Base-by-base conservation (phyloP, 1,139 yeast species). In the Saccharomyces hybrid region DNA sequence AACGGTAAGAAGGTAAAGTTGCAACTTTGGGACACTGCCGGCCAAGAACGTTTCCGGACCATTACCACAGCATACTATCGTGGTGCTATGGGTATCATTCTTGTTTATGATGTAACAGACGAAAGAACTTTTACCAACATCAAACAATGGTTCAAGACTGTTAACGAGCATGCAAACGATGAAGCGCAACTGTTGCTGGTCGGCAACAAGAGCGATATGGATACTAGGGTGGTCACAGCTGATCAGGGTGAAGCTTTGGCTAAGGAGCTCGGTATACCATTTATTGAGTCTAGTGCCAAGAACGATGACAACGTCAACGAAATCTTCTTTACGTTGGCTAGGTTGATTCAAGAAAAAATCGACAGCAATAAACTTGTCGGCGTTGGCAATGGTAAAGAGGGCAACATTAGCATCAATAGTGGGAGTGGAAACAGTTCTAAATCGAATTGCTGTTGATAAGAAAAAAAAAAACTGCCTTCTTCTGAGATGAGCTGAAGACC, bases 21-120 rank as follows among this genome's bases (percentile, higher is more conserved):
- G 68, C 99, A 93, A 73, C 90, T 93, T 47, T 93, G 99, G 99
- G 99, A 93, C 72, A 93, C 99, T 44, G 99, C 99, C 5, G 99
- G 99, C 28, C 99, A 93, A 75, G 99, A 93, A 73, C 81, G 99
- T 66, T 93, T 93, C 79, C 84, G 97, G 77, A 93, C 99, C 54
- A 93, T 93, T 73, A 93, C 99, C 51, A 90, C 98, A 23, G 97
- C 99, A 8, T 93, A 95, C 74, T 93, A 95, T 76, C 83, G 99
- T 73, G 97, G 98, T 55, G 99, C 99, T 57, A 89, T 90, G 95
- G 99, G 99, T 59, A 93, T 95, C 70, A 83, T 93, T 57, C 81
- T 93, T 63, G 96, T 93, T 51, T 93, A 93, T 73, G 99, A 93
- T 72, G 98, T 93, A 54, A 87, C 96, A 44, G 98, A 95, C 73